Conservation (phyloP, 768 basidiomycete genomes). For the Daedaleopsis sinensis region DNA sequence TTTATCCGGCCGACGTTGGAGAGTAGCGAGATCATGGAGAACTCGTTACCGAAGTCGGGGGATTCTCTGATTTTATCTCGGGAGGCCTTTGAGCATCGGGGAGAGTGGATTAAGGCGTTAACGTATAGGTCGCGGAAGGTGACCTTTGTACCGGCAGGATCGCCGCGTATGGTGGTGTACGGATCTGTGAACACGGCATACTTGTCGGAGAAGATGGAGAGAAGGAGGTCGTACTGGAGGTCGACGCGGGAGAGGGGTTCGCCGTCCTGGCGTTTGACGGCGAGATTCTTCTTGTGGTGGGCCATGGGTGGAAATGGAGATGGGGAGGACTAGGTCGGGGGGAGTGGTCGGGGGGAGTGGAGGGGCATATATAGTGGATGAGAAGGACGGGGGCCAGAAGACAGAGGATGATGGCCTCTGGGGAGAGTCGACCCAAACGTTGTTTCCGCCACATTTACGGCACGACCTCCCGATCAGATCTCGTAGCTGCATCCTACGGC, state of each 20-base stretch:
- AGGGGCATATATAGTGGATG: neutral
- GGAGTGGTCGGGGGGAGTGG: neutral
- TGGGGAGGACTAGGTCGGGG: slow-evolving; percentile 29
- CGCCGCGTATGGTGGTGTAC: slow-evolving; percentile 47
- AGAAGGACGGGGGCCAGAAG: no score
- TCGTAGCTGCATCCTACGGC: slow-evolving; percentile 31
- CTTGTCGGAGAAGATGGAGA: slow-evolving; percentile 44
- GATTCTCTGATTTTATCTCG: slow-evolving; percentile 72
- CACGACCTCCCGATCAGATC: slow-evolving; percentile 30
- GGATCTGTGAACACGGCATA: slow-evolving; percentile 64
- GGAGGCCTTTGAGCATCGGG: slow-evolving; percentile 69
- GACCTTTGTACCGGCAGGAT: slow-evolving; percentile 32
- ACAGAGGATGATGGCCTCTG: slow-evolving; percentile 4
- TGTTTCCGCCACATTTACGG: slow-evolving; percentile 33
- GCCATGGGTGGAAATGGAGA: slow-evolving; percentile 19
- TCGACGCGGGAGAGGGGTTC: slow-evolving; percentile 69
- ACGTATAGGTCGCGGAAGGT: slow-evolving; percentile 54
- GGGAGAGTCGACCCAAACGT: slow-evolving; percentile 20
- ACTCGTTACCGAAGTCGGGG: slow-evolving; percentile 61
- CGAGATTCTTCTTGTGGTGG: slow-evolving; percentile 44
- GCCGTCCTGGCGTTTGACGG: slow-evolving; percentile 58
- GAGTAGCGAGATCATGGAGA: slow-evolving; percentile 73
- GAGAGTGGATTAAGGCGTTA: slow-evolving; percentile 52
- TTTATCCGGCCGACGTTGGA: slow-evolving; percentile 83
- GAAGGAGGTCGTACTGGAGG: slow-evolving; percentile 60